phyloP scores from a whole-genome alignment of 2,329 filamentous ascomycete species.

The Claviceps sp. region DNA sequence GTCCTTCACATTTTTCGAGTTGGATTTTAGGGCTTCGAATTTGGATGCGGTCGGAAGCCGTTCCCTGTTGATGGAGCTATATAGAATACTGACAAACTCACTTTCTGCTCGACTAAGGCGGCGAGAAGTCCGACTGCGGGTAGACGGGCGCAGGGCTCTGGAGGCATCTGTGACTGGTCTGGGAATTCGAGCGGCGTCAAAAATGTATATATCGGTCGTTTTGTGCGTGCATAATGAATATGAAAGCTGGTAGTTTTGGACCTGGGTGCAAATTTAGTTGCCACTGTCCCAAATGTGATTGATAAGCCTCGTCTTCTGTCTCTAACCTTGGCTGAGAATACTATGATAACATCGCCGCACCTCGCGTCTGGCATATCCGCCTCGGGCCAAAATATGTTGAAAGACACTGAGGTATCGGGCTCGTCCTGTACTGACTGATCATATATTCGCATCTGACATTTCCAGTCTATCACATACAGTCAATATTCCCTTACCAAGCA shows the following conservation, averaged over 20 bases:
- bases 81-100: slow-evolving; percentile 34
- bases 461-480: slow-evolving; percentile 34
- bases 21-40: slow-evolving; percentile 26
- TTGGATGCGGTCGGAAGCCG: slow-evolving; percentile 27
- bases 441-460: slow-evolving; percentile 45
- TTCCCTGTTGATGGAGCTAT: slow-evolving; percentile 29
- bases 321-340: slow-evolving; percentile 42
- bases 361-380: slow-evolving; percentile 34
- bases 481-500: neutral
- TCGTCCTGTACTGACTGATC: slow-evolving; percentile 41
- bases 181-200: slow-evolving; percentile 19
- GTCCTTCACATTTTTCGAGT: slow-evolving; percentile 30
- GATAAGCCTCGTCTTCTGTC: slow-evolving; percentile 1
- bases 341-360: slow-evolving; percentile 24
- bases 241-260: slow-evolving; percentile 23
- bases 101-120: slow-evolving; percentile 17
- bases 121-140: slow-evolving; percentile 9
- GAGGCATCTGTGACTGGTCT: slow-evolving; percentile 23
- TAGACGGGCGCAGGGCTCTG: slow-evolving; percentile 13
- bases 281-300: neutral
- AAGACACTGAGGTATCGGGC: slow-evolving; percentile 21
- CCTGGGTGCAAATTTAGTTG: slow-evolving; percentile 16
- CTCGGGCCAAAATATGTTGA: slow-evolving; percentile 48
- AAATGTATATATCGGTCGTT: slow-evolving; percentile 31
- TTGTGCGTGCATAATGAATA: slow-evolving; percentile 32